Percentiles rank a stretch among this genome's conserved stretches.
Evolutionary conservation across 2,329 filamentous ascomycete genomes (phyloP).

Genomic region (Rhynchosporium agropyri): DNA sequence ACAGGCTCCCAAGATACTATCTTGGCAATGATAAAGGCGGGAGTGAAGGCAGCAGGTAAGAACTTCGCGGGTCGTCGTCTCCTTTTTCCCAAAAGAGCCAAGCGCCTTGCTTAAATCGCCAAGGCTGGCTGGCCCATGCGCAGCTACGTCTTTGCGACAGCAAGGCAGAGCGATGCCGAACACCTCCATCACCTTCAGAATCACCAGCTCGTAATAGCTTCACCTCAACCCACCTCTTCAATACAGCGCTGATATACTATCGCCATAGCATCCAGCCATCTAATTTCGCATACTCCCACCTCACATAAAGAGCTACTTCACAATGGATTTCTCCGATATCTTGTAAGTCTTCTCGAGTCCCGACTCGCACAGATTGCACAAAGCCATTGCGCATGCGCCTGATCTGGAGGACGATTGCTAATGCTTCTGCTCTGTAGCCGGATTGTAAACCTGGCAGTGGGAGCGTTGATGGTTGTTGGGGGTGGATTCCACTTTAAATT

Average conservation of each 20-base stretch:
- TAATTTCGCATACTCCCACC: background rate
- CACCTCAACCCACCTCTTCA: background rate
- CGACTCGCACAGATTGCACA: slow-evolving; percentile 10
- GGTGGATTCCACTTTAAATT: slow-evolving; percentile 70
- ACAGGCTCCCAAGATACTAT: slow-evolving; percentile 1
- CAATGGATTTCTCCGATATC: slow-evolving; percentile 89
- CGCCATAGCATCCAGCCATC: background rate
- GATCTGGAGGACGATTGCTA: slow-evolving; percentile 34
- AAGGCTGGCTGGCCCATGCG: slow-evolving; percentile 10
- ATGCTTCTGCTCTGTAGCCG: slow-evolving; percentile 61
- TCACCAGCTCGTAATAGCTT: slow-evolving; percentile 15
- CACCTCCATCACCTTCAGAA: background rate
- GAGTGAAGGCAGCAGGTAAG: slow-evolving; percentile 13
- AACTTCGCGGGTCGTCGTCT: slow-evolving; percentile 6
- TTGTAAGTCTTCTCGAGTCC: slow-evolving; percentile 67
- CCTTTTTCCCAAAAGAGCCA: slow-evolving; percentile 12
- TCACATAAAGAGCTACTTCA: background rate
- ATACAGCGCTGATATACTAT: background rate
- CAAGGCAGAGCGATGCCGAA: background rate
- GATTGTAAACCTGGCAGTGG: slow-evolving; percentile 89
- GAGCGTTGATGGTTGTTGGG: slow-evolving; percentile 83
- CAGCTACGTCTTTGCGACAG: slow-evolving; percentile 11
- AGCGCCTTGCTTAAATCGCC: slow-evolving; percentile 1
- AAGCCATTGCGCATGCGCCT: slow-evolving; percentile 28
- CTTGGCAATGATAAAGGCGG: background rate